Conservation (phyloP, 495 filamentous ascomycete species). For the Chaetomium tenue region DNA sequence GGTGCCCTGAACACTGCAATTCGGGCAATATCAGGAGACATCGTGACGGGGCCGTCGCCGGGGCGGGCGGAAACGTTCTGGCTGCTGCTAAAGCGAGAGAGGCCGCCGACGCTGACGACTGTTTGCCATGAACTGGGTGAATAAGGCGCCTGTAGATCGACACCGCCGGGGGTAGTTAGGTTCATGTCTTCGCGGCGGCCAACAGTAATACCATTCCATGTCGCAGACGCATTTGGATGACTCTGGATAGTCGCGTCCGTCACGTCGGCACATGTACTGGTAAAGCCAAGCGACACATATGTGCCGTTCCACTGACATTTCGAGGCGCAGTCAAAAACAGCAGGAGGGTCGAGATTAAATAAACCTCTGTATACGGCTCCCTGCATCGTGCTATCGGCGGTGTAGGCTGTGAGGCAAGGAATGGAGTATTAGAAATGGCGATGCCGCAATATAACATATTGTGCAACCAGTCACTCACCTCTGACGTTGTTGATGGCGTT, state of each 20-base stretch:
- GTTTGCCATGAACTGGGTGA: conserved; percentile 7
- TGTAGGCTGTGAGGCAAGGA: neutral
- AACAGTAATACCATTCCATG: neutral
- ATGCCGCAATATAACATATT: neutral
- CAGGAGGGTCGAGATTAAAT: conserved; percentile 13
- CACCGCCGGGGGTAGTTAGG: conserved; percentile 14
- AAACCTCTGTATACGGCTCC: conserved; percentile 22
- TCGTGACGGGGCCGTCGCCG: neutral
- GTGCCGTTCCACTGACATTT: conserved; percentile 20
- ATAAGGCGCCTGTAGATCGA: conserved; percentile 2
- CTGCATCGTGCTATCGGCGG: conserved; percentile 18
- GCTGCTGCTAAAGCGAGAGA: neutral
- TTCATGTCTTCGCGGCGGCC: neutral
- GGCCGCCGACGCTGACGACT: conserved; percentile 7
- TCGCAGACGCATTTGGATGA: neutral
- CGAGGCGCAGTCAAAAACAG: conserved; percentile 19
- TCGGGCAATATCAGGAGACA: conserved; percentile 10
- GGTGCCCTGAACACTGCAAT: conserved; percentile 13
- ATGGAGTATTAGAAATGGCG: neutral
- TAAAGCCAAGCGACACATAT: conserved; percentile 20
- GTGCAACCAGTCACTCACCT: neutral
- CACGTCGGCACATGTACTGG: conserved; percentile 17
- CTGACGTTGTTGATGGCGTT: neutral
- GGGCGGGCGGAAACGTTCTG: neutral
- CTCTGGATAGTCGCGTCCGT: conserved; percentile 10